Conservation (phyloP, 2,329 filamentous ascomycete genomes). For the Alternaria sp. region DNA sequence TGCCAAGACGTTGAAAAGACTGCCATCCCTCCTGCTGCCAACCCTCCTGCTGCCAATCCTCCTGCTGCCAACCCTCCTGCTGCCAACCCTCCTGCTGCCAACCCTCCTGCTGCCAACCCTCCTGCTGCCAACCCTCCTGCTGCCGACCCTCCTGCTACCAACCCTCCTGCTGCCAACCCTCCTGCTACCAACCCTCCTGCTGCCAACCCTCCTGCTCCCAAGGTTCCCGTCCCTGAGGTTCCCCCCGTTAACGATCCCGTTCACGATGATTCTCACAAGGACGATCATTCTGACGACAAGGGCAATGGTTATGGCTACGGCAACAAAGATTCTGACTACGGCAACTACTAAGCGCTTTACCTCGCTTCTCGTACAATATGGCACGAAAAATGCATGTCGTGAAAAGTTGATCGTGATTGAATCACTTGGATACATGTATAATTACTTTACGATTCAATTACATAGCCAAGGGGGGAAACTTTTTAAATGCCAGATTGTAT, state of each 20-base stretch:
- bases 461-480: not conserved
- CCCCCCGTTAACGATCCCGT: no score
- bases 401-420: not conserved
- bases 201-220: no score
- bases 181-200: no score
- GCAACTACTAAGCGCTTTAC: slow-evolving; percentile 3
- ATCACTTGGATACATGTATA: slow-evolving; percentile 11
- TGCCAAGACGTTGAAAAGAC: slow-evolving; percentile 48
- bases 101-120: no score
- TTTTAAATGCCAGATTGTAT: slow-evolving; percentile 13
- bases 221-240: no score
- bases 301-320: no score
- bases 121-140: not conserved
- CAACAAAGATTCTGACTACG: no score
- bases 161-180: not conserved
- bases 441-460: not conserved
- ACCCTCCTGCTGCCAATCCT: no score
- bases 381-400: slow-evolving; percentile 1
- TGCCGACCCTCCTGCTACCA: not conserved
- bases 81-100: no score
- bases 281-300: no score
- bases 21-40: slow-evolving; percentile 11
- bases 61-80: no score
- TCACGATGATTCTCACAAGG: no score
- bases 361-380: not conserved